Evolutionary conservation across 164 flowering plant species (phyloP), one percentile per base, ranked within the genome.

Genomic region (Nymphaea thermarum): DNA sequence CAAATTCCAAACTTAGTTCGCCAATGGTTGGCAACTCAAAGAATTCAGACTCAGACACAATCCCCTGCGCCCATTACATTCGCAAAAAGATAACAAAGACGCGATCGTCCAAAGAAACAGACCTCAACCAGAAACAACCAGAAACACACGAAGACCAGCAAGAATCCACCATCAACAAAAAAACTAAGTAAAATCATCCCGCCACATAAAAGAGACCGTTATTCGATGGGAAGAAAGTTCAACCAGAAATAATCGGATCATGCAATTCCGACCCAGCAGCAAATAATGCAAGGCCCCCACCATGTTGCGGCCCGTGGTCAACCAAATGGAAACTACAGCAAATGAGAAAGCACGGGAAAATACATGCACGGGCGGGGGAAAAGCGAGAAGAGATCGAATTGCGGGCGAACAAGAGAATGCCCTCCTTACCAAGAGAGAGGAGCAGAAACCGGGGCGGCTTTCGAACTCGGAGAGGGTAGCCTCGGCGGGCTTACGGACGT

Each of bases 391-490:
- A 61, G 4, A n/a, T 5, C 25, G 16, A 36, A 61, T 6, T 7
- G 64, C 42, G 4, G 16, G 64, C 64, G 42, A 61, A n/a, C 11
- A 2, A 3, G 42, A 2, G 64, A 36, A 61, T 6, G 8, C 15
- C 5, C 6, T 44, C 25, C 57, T 8, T 81, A 90, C 98, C 94
- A 94, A 76, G 36, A 94, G 86, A 65, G 96, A 94, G 41, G 95
- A 94, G 79, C 96, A 94, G 73, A 94, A 94, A 4, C 99, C 96
- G 55, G 99, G 93, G 51, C 88, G 71, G 71, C 76, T 77, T 68
- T 91, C 97, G 60, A 86, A 91, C 78, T 88, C 84, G 41, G 93
- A 77, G 7, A 94, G 90, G 25, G 96, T 86, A 55, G 78, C 68
- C 80, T 88, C 96, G 0, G 97, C 95, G 11, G 88, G 95, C 65